These are phyloP conservation scores for Lentinula novae-zelandiae DNA, from an alignment of 1,284 basidiomycete species.

Conservation along the genomic window DNA sequence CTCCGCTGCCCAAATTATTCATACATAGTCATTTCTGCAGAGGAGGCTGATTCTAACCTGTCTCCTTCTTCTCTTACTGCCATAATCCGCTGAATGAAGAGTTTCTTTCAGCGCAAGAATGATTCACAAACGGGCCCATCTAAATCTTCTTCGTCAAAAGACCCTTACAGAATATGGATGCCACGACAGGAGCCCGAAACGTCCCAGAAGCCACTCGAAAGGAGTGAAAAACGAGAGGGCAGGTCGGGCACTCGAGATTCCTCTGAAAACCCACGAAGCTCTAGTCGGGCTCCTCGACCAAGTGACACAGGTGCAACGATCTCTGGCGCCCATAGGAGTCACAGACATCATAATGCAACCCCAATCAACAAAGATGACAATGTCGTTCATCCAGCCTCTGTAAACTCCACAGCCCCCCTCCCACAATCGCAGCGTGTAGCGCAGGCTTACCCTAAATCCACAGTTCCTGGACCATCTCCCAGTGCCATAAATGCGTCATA, in stretches of 20 bases:
- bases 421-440: slow-evolving; percentile 2
- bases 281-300: slow-evolving; percentile 23
- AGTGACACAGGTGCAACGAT: neutral
- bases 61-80: neutral
- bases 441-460: slow-evolving; percentile 4
- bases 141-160: slow-evolving; percentile 32
- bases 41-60: neutral
- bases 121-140: slow-evolving; percentile 29
- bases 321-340: neutral
- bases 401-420: neutral
- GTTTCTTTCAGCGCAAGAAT: slow-evolving; percentile 44
- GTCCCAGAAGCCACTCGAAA: slow-evolving; percentile 11
- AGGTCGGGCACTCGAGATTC: slow-evolving; percentile 16
- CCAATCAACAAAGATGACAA: neutral
- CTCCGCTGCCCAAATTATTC: slow-evolving; percentile 15
- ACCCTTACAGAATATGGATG: slow-evolving; percentile 26
- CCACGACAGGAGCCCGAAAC: slow-evolving; percentile 12
- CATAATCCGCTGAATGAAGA: slow-evolving; percentile 41
- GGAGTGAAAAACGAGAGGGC: slow-evolving; percentile 10
- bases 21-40: slow-evolving; percentile 12
- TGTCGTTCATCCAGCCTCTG: neutral
- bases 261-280: slow-evolving; percentile 23
- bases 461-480: neutral
- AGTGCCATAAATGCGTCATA: neutral
- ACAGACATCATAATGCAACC: neutral